Percentiles rank a stretch among this genome's conserved stretches.
Evolutionary conservation across 192 early-diverging fungal genomes (phyloP).

Genomic region (Helicostylum pulchrum): DNA sequence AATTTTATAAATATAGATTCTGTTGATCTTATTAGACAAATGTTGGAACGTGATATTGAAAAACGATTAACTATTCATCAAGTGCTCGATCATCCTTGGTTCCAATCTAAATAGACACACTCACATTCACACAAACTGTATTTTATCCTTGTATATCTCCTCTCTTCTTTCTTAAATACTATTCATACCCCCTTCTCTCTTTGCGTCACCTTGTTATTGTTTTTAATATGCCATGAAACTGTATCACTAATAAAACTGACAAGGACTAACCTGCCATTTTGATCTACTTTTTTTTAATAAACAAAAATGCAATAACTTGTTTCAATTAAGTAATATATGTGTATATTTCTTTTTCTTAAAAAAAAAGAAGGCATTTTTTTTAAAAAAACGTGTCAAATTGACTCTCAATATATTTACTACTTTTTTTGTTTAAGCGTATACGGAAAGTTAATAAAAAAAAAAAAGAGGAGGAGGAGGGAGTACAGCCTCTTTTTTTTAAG

Average conservation of each 20-base stretch:
- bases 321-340: neutral
- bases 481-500: slow-evolving; percentile 3
- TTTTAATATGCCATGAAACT: neutral
- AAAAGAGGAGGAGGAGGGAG: too few species aligned
- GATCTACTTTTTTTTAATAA: neutral
- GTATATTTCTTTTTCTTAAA: neutral
- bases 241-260: neutral
- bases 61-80: slow-evolving; percentile 74
- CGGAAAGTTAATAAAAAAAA: neutral
- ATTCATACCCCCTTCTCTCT: neutral
- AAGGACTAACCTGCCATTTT: neutral
- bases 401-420: too few species aligned
- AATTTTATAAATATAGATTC: slow-evolving; percentile 36
- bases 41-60: slow-evolving; percentile 69
- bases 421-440: too few species aligned
- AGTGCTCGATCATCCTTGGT: slow-evolving; percentile 74
- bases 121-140: too few species aligned
- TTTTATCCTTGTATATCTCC: neutral
- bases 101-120: slow-evolving; percentile 26
- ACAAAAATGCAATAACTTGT: neutral
- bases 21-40: slow-evolving; percentile 60
- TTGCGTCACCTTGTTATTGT: neutral
- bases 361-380: neutral
- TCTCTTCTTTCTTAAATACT: neutral
- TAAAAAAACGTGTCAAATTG: neutral